Evolutionary conservation across 2,329 filamentous ascomycete species (phyloP).

Genomic region (Colletotrichum musae): DNA sequence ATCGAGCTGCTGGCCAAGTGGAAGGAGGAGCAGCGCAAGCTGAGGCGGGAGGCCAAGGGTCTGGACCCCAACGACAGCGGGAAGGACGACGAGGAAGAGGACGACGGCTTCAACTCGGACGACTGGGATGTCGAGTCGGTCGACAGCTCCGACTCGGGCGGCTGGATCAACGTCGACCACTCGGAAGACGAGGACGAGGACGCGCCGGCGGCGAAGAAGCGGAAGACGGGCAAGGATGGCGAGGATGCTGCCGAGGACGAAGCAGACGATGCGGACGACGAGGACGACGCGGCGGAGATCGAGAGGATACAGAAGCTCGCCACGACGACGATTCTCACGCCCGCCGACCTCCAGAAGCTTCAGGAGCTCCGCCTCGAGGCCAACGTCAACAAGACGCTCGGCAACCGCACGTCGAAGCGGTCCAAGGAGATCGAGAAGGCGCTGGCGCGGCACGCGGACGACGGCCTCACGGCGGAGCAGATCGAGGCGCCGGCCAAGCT

Average conservation of each 20-base stretch:
- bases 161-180: slow-evolving; percentile 94
- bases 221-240: slow-evolving; percentile 47
- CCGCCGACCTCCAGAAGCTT: slow-evolving; percentile 95
- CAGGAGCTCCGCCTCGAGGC: slow-evolving; percentile 86
- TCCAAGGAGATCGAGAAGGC: slow-evolving; percentile 65
- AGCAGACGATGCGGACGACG: slow-evolving; percentile 62
- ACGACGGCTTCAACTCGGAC: slow-evolving; percentile 68
- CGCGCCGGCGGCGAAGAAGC: slow-evolving; percentile 69
- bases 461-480: slow-evolving; percentile 89
- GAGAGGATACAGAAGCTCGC: slow-evolving; percentile 80
- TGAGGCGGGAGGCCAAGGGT: slow-evolving; percentile 79
- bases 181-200: slow-evolving; percentile 83
- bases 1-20: slow-evolving; percentile 91
- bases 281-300: slow-evolving; percentile 60
- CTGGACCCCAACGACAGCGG: slow-evolving; percentile 75
- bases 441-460: slow-evolving; percentile 80
- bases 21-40: slow-evolving; percentile 90
- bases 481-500: slow-evolving; percentile 90
- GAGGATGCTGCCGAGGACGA: slow-evolving; percentile 42
- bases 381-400: slow-evolving; percentile 76
- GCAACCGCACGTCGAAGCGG: slow-evolving; percentile 48
- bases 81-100: slow-evolving; percentile 70
- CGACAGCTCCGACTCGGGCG: slow-evolving; percentile 80
- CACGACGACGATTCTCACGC: slow-evolving; percentile 94
- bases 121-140: slow-evolving; percentile 75